Evolutionary conservation across 208 protist species (phyloP).

Genomic region (Trypanosoma vivax): DNA sequence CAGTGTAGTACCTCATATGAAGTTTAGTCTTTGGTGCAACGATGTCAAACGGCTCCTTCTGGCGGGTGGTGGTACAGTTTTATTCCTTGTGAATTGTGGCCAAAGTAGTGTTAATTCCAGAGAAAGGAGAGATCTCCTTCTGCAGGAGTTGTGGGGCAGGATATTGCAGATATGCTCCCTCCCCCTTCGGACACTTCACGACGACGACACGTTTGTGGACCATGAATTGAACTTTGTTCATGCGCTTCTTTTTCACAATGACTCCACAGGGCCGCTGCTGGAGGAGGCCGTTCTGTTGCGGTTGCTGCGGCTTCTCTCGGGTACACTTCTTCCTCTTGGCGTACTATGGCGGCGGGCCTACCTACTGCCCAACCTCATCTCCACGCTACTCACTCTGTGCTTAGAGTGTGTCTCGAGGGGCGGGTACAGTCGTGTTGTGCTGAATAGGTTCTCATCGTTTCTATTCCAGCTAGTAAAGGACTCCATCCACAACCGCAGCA

Average conservation of each 20-base stretch:
- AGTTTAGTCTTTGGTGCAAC: slow-evolving; percentile 18
- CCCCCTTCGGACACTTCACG: slow-evolving; percentile 15
- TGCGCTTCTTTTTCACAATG: slow-evolving; percentile 1
- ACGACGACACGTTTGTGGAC: slow-evolving; percentile 20
- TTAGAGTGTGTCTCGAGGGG: slow-evolving; percentile 34
- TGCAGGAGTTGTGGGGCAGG: slow-evolving; percentile 7
- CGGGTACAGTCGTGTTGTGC: slow-evolving; percentile 22
- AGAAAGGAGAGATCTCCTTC: background rate
- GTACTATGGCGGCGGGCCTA: slow-evolving; percentile 50
- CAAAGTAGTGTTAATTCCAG: background rate
- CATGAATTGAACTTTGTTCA: slow-evolving; percentile 19
- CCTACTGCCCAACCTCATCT: slow-evolving; percentile 44
- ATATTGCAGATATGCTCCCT: slow-evolving; percentile 25
- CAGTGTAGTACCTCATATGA: slow-evolving; percentile 23
- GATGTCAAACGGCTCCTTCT: slow-evolving; percentile 24
- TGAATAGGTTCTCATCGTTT: slow-evolving; percentile 53
- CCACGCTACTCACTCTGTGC: slow-evolving; percentile 31
- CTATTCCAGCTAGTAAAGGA: slow-evolving; percentile 46
- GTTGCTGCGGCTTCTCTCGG: slow-evolving; percentile 25
- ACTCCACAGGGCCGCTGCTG: too few species aligned
- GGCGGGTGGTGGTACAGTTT: background rate
- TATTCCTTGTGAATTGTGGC: background rate
- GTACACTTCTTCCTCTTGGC: slow-evolving; percentile 22
- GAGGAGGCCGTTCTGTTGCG: slow-evolving; percentile 14
- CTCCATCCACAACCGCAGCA: slow-evolving; percentile 13